Evolutionary conservation across 1,284 basidiomycete species (phyloP), one percentile per base, ranked within the genome.

Genomic region (Trichosporon coremiiforme): DNA sequence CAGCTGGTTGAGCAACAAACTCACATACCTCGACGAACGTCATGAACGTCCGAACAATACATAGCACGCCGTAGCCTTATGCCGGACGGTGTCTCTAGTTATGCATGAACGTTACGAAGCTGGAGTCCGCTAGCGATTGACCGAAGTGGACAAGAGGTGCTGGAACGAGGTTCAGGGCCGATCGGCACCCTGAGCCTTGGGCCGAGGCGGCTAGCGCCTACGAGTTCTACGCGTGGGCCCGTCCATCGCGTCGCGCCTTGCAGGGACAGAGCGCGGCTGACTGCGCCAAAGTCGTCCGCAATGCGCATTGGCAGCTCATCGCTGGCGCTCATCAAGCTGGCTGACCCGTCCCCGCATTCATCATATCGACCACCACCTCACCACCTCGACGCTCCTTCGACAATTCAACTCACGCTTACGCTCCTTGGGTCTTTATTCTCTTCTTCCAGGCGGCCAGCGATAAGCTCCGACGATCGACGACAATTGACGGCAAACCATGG

Each of bases 41-140:
- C 33, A 35, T 35, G 33, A 35, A 35, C 33, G 6, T 20, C 22
- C 22, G 62, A 33, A 17, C 10, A 12, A 63, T 36, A 7, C 10
- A 63, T 15, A 35, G 6, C 9, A 38, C 41, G 15, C 41, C 17
- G 8, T 45, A 17, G 17, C 15, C 17, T 17, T n/a, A n/a, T 45
- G 17, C 41, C 17, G 41, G 12, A 45, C 17, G 41, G 17, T 45
- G 41, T 45, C 36, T 35, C 25, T 45, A 45, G 41, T 45, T 45
- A 45, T 45, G 41, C 41, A 45, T 45, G 41, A 45, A 45, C 41
- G 41, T 45, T 45, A 45, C 41, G 41, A 45, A 38, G 36, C 36
- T 10, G 12, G 10, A 38, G 33, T 35, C 7, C 6, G 33, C 33
- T 6, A 35, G 33, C 7, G 33, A 35, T 35, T 35, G 33, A 35